Evolutionary conservation across 129 eudicot genomes (phyloP).

Genomic region (Kitagawia praeruptora): DNA sequence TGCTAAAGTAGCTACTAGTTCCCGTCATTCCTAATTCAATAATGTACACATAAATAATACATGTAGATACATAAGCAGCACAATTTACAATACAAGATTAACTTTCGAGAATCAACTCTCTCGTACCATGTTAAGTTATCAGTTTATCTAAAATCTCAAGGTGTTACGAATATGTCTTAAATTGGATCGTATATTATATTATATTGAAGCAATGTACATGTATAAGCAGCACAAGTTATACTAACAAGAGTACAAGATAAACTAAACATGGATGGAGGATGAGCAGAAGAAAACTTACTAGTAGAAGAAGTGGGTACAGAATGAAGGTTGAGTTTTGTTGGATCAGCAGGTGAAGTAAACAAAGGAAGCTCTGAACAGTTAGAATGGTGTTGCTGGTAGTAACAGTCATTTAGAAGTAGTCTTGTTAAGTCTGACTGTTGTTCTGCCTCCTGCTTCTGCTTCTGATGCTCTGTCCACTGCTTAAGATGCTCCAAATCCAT

Average conservation of each 20-base stretch:
- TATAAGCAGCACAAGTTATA: background rate
- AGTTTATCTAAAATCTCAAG: too few species aligned
- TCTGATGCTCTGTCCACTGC: conserved; percentile 53
- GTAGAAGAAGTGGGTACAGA: conserved; percentile 11
- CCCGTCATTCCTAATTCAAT: background rate
- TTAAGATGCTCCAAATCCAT: conserved; percentile 33
- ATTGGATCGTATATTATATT: too few species aligned
- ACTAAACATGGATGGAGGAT: background rate
- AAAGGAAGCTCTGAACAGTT: conserved; percentile 31
- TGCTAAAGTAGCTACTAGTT: conserved; percentile 47
- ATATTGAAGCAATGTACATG: too few species aligned
- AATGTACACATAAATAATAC: too few species aligned
- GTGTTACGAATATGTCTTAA: too few species aligned
- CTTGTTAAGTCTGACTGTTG: conserved; percentile 38
- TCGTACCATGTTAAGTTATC: too few species aligned
- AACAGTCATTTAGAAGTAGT: conserved; percentile 23
- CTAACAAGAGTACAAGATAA: background rate
- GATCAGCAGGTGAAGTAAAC: conserved; percentile 30
- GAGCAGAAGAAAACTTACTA: conserved; percentile 7
- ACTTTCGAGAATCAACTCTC: too few species aligned
- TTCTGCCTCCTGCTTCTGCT: conserved; percentile 41
- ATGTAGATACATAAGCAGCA: background rate
- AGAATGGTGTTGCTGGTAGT: conserved; percentile 15
- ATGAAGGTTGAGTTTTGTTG: conserved; percentile 1
- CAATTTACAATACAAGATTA: background rate